Percentiles rank a stretch among this genome's conserved stretches.
Conservation (phyloP, 768 basidiomycete species). For the Xanthoconium stramineum region DNA sequence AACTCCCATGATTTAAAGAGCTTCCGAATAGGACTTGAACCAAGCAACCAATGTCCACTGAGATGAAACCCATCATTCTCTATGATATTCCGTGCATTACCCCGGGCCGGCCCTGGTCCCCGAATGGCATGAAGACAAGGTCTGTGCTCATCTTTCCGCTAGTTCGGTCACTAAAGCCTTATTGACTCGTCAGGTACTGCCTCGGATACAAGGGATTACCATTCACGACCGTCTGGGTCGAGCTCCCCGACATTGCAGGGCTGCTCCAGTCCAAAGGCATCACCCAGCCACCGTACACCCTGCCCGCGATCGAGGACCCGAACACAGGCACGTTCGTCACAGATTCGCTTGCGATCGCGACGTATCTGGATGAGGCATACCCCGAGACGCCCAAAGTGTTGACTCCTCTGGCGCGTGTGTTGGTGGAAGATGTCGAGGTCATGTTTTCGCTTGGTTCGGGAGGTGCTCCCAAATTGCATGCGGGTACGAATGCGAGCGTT, state of each 20-base stretch:
- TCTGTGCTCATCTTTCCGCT: not conserved
- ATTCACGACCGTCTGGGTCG: slow-evolving; percentile 20
- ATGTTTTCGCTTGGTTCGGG: slow-evolving; percentile 8
- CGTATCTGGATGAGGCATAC: slow-evolving; percentile 40
- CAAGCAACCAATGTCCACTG: slow-evolving; percentile 3
- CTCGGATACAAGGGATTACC: slow-evolving; percentile 13
- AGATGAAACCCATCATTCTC: slow-evolving; percentile 27
- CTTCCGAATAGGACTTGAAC: no score
- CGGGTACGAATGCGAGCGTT: not conserved
- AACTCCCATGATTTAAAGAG: not conserved
- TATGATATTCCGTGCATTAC: slow-evolving; percentile 35
- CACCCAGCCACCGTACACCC: slow-evolving; percentile 34
- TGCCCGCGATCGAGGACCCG: slow-evolving; percentile 51
- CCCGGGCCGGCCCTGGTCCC: slow-evolving; percentile 34
- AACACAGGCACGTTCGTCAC: slow-evolving; percentile 35
- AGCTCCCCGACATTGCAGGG: slow-evolving; percentile 44
- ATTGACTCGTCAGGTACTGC: slow-evolving; percentile 7
- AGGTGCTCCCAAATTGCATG: not conserved
- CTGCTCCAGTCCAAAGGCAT: slow-evolving; percentile 25
- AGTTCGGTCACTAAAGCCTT: no score
- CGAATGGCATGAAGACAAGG: slow-evolving; percentile 28
- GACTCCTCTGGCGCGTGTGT: slow-evolving; percentile 30
- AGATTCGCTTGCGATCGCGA: slow-evolving; percentile 46
- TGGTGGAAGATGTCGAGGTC: slow-evolving; percentile 32
- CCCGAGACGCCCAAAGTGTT: slow-evolving; percentile 41